Evolutionary conservation across 2,329 filamentous ascomycete species (phyloP), one percentile per base, ranked within the genome.

Genomic region (Aspergillus viridinutans): DNA sequence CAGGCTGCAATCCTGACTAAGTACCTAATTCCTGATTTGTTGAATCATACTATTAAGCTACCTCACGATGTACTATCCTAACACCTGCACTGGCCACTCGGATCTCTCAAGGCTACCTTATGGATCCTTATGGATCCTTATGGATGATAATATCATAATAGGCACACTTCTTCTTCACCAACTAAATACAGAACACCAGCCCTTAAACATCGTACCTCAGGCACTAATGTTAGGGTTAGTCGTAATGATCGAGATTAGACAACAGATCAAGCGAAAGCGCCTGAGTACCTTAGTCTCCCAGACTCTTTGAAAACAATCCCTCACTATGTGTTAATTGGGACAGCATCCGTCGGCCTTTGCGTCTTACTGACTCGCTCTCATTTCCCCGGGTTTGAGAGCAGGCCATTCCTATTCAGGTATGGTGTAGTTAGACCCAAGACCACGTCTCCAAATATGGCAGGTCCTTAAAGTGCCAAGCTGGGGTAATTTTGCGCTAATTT

Each of bases 401-500:
- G 1, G 14, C 14, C 55, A 50, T 54, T 57, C 50, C 50, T 49
- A 42, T 40, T 10, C 25, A 25, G 10, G 21, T 54, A 49, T 23
- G 3, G 12, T 26, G 20, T 14, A 3, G 4, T 5, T 21, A 47
- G 21, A 10, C 21, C 3, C 7, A 5, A 12, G 43, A 6, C 20
- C 23, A 49, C 21, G 26, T 49, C 49, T 52, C 58, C 56, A 42
- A 50, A 61, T 55, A 23, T 52, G 58, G 58, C 53, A 61, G 56
- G 58, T 58, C 56, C 53, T 58, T 45, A 56, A 26, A 53, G 48
- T 54, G 52, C 58, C 50, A 55, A 59, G 52, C 58, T 53, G 51
- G 54, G 55, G 55, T 59, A 59, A 52, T 50, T 45, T 52, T 55
- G 23, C 21, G 5, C 45, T 52, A 43, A 43, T 21, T 47, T 47